Conservation (phyloP, 371 early-diverging fungal species). For the Mucor indicus region DNA sequence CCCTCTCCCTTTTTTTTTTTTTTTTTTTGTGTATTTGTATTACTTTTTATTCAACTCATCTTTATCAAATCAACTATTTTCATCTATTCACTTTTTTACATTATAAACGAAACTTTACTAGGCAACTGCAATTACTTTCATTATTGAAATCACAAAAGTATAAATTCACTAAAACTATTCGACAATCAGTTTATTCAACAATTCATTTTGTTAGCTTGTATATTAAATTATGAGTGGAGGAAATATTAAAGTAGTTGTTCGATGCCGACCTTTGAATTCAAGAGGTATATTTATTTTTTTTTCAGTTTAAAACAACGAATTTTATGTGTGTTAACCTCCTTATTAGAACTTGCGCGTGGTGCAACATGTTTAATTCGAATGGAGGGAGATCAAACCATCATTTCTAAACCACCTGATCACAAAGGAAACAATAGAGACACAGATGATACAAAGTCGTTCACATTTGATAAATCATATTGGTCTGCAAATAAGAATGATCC, state of each 20-base stretch:
- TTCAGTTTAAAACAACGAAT: too few species aligned
- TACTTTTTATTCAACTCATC: too few species aligned
- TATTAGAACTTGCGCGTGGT: slow-evolving; percentile 59
- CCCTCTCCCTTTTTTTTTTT: too few species aligned
- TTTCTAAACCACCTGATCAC: slow-evolving; percentile 49
- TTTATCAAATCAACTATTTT: too few species aligned
- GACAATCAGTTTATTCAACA: too few species aligned
- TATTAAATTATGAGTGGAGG: slow-evolving; percentile 31
- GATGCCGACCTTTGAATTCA: slow-evolving; percentile 74
- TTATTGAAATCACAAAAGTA: too few species aligned
- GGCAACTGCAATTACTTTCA: too few species aligned
- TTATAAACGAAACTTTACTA: too few species aligned
- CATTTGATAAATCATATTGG: slow-evolving; percentile 88
- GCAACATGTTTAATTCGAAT: slow-evolving; percentile 63
- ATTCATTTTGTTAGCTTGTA: not conserved
- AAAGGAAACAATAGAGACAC: slow-evolving; percentile 36
- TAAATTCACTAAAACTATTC: not conserved
- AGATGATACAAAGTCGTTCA: slow-evolving; percentile 65
- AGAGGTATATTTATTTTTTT: slow-evolving; percentile 56
- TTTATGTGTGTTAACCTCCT: too few species aligned
- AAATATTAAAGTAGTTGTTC: slow-evolving; percentile 78
- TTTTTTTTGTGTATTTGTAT: too few species aligned
- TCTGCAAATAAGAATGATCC: slow-evolving; percentile 65
- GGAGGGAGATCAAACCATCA: slow-evolving; percentile 70
- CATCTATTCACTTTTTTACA: too few species aligned